phyloP scores from a whole-genome alignment of 2,329 filamentous ascomycete genomes.

The Sporothrix dimorphospora region DNA sequence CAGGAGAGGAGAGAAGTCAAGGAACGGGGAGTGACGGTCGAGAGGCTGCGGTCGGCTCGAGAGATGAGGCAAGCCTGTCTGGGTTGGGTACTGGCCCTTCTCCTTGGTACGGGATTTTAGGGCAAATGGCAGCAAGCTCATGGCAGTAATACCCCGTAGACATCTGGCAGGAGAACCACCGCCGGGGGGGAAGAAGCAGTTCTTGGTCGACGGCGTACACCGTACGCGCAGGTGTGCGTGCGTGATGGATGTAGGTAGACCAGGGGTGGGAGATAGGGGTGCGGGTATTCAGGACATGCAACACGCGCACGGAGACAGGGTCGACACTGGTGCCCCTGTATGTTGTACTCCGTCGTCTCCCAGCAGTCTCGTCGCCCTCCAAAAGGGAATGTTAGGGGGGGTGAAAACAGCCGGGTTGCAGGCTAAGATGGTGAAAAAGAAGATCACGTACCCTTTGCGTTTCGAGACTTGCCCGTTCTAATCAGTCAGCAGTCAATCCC shows the following conservation, averaged over 20 bases:
- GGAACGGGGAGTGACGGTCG: not conserved
- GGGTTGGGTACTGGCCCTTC: conserved; percentile 3
- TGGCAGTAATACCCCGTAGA: not conserved
- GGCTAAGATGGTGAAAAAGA: conserved; percentile 39
- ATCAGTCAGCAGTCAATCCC: conserved; percentile 9
- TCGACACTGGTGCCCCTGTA: not conserved
- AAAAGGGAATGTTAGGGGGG: conserved; percentile 31
- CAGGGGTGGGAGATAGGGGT: conserved; percentile 23
- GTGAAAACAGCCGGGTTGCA: conserved; percentile 42
- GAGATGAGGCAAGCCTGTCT: not conserved
- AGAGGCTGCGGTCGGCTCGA: not conserved
- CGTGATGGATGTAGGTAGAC: not conserved
- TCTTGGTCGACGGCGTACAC: not conserved
- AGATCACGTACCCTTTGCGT: conserved; percentile 50
- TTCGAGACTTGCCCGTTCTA: conserved; percentile 44
- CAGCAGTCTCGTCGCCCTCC: not conserved
- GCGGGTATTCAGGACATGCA: conserved; percentile 30
- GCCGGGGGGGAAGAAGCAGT: not conserved
- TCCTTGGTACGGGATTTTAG: not conserved
- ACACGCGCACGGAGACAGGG: conserved; percentile 26
- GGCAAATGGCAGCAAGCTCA: not conserved
- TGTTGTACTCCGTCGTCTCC: not conserved
- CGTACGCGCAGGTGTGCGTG: not conserved
- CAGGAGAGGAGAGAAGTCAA: not conserved
- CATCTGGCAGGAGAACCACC: not conserved